A percentile compares a stretch with the other conserved stretches of the same genome.
Evolutionary conservation across 2,329 filamentous ascomycete species (phyloP).

Genomic region (Microsporum canis): DNA sequence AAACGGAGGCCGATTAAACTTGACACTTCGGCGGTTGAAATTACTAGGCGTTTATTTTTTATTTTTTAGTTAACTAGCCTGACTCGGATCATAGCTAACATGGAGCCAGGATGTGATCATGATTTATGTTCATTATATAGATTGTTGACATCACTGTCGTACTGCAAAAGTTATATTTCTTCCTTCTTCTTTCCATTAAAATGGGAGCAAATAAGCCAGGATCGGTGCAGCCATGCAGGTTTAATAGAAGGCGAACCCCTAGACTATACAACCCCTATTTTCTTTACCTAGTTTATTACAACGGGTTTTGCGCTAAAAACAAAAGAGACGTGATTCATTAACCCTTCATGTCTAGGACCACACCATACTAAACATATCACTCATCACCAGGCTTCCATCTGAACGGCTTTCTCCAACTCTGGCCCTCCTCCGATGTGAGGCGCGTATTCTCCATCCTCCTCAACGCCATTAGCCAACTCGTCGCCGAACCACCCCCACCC

Average conservation of each 20-base stretch:
- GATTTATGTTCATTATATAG: neutral
- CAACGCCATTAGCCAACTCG: constrained; percentile 23
- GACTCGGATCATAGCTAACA: neutral
- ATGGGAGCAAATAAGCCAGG: no score
- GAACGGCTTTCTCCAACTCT: constrained; percentile 22
- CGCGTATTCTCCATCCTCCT: constrained; percentile 18
- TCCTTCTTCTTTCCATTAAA: neutral
- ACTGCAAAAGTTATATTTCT: neutral
- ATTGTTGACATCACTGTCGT: constrained; percentile 3
- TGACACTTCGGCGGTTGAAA: neutral
- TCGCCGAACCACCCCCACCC: constrained; percentile 39
- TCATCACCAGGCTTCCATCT: neutral
- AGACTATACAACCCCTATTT: no score
- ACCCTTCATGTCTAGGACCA: neutral
- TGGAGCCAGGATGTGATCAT: neutral
- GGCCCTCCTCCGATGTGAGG: constrained; percentile 13
- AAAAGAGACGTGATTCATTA: no score
- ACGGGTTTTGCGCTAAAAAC: no score
- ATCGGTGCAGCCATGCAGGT: no score
- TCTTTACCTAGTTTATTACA: no score
- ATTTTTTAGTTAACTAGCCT: neutral
- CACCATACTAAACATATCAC: neutral
- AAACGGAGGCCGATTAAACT: neutral
- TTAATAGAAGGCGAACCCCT: no score
- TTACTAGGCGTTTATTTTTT: neutral